Base-by-base conservation (phyloP, 1,139 yeast species). In the Saccharomycopsis crataegensis region DNA sequence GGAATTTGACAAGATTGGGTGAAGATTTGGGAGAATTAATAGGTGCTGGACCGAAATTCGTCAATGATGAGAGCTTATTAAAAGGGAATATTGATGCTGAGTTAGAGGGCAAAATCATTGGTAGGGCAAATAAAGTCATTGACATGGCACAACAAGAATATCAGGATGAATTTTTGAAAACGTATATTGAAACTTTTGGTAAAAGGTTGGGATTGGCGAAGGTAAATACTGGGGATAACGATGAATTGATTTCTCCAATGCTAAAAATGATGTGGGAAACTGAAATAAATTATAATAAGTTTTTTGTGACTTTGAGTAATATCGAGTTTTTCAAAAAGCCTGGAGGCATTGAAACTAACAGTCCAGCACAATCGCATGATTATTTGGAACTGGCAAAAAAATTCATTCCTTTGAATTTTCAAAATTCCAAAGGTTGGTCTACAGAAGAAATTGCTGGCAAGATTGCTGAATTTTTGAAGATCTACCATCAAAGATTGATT, bases 1-100 rank as follows among this genome's bases (percentile, higher is more conserved):
- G 96, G 96, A 93, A 91, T 66, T 72, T 93, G 65, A 81, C 89
- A 0, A 78, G 94, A 59, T 72, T 91, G 31, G 97, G 95, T 2
- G 96, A 93, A 65, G 82, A 86, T 56, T 66, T 91, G 60, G 93
- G 90, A 0, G 91, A 87, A 63, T 73, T 91, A 17, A 71, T 91
- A 33, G 96, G 96, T 5, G 83, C 85, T 3, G 89, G 85, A 1
- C 68, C 75, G 8, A 71, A 70, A 14, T 65, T 82, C 3, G 75
- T 78, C 41, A 74, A 77, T 50, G 66, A 70, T 1, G 61, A 62
- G 8, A 22, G 4, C 4, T 22, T 22, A 22, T 60, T 66, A 11
- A 52, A 59, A 4, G 55, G 52, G 16, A 52, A 55, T 2, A 51
- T 65, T 8, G 63, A 63, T 22, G 71, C 73, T 28, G 81, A 77